Conservation (phyloP, 345 rosid species). For the Excoecaria cochinchinensis region DNA sequence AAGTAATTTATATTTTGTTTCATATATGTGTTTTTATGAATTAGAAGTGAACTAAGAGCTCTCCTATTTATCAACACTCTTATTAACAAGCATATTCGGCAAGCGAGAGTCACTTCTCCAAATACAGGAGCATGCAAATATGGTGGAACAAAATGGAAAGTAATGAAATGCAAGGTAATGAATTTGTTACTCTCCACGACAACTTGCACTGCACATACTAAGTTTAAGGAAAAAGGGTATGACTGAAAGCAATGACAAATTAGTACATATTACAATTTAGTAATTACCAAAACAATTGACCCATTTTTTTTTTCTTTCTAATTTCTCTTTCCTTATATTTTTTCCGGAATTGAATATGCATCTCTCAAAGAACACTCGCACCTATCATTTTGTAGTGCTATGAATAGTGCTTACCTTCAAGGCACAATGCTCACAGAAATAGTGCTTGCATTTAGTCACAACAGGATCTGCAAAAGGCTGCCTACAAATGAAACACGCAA, state of each 20-base stretch:
- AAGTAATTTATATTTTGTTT: no score
- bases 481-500: conserved; percentile 87
- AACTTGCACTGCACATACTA: neutral
- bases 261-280: no score
- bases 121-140: neutral
- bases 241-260: neutral
- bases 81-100: neutral
- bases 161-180: neutral
- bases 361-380: neutral
- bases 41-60: no score
- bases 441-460: conserved; percentile 81
- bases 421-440: conserved; percentile 94
- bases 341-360: neutral
- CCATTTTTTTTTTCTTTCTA: neutral
- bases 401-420: conserved; percentile 47
- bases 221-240: neutral
- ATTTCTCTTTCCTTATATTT: neutral
- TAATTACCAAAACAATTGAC: neutral
- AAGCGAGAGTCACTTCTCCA: neutral
- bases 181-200: neutral
- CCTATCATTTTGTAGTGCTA: neutral
- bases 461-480: conserved; percentile 79
- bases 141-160: neutral
- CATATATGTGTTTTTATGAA: no score
- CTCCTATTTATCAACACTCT: no score